These are phyloP conservation scores for Fusarium graminum DNA, from an alignment of 2,329 filamentous ascomycete species.

Conservation along the genomic window DNA sequence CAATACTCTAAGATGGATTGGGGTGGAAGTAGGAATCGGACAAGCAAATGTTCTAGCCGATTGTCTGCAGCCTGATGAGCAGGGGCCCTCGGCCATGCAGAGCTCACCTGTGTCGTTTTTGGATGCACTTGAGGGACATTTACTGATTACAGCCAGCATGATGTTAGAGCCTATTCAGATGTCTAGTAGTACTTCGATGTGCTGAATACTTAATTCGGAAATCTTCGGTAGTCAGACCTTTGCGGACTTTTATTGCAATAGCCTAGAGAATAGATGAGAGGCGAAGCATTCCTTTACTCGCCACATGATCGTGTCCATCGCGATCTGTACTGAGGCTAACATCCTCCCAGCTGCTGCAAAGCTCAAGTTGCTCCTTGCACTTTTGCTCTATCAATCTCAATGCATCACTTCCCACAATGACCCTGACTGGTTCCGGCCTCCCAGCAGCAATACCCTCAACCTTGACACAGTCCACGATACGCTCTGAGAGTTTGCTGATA, in stretches of 20 bases:
- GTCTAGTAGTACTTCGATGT: accelerated
- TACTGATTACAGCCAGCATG: constrained; percentile 21
- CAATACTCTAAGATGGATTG: constrained; percentile 7
- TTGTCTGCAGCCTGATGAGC: neutral
- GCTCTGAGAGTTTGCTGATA: constrained; percentile 5
- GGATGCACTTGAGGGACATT: constrained; percentile 25
- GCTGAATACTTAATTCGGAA: neutral
- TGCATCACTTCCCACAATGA: constrained; percentile 12
- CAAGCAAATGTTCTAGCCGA: constrained; percentile 5
- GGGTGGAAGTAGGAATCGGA: constrained; percentile 14
- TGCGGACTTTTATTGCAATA: neutral
- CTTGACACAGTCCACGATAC: constrained; percentile 11
- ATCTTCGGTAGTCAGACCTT: neutral
- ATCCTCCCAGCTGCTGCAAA: constrained; percentile 8
- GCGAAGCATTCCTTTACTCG: constrained; percentile 14
- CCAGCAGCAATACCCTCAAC: neutral
- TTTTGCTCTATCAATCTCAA: constrained; percentile 13
- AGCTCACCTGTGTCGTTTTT: constrained; percentile 7
- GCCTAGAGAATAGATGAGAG: constrained; percentile 11
- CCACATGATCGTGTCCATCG: constrained; percentile 11
- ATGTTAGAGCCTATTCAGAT: constrained; percentile 6
- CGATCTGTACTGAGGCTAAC: constrained; percentile 7
- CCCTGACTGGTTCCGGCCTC: constrained; percentile 3
- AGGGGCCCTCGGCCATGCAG: constrained; percentile 16
- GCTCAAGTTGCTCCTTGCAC: constrained; percentile 12